A percentile compares a stretch with the other conserved stretches of the same genome.
phyloP scores from a whole-genome alignment of 805 yeast species.

The Saturnispora gosingensis region DNA sequence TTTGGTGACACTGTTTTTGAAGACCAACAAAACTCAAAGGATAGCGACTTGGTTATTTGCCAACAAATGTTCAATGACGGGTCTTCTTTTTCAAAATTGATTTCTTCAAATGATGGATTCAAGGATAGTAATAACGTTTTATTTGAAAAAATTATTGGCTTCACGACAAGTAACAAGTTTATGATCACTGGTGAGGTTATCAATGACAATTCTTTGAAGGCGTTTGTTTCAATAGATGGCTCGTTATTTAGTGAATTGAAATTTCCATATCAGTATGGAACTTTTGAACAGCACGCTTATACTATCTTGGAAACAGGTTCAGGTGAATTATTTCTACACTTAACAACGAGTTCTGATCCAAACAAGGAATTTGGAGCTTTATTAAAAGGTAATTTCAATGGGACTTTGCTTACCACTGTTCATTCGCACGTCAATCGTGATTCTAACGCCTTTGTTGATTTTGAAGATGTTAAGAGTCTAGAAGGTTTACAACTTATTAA shows the following conservation, averaged over 20 bases:
- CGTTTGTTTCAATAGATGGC: constrained; percentile 77
- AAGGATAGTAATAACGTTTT: constrained; percentile 29
- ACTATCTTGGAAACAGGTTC: constrained; percentile 70
- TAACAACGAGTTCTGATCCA: constrained; percentile 48
- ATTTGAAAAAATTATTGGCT: constrained; percentile 59
- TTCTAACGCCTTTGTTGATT: constrained; percentile 69
- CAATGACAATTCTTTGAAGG: constrained; percentile 46
- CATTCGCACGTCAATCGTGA: constrained; percentile 70
- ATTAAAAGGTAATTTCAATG: constrained; percentile 83
- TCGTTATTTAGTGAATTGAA: constrained; percentile 62
- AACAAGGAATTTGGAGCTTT: constrained; percentile 66
- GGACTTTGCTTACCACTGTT: constrained; percentile 71
- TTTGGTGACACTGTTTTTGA: constrained; percentile 53
- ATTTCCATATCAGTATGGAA: constrained; percentile 60
- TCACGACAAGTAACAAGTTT: constrained; percentile 61
- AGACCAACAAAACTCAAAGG: constrained; percentile 16
- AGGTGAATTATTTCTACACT: constrained; percentile 71
- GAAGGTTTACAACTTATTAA: constrained; percentile 82
- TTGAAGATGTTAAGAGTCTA: constrained; percentile 69
- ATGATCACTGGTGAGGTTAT: constrained; percentile 59
- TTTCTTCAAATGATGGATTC: constrained; percentile 50
- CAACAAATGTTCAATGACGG: constrained; percentile 31
- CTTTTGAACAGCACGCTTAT: constrained; percentile 58
- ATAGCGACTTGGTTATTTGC: constrained; percentile 56
- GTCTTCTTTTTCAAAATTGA: constrained; percentile 18